Evolutionary conservation across 805 yeast genomes (phyloP), one percentile per base, ranked within the genome.

Genomic region (Hanseniaspora occidentalis): DNA sequence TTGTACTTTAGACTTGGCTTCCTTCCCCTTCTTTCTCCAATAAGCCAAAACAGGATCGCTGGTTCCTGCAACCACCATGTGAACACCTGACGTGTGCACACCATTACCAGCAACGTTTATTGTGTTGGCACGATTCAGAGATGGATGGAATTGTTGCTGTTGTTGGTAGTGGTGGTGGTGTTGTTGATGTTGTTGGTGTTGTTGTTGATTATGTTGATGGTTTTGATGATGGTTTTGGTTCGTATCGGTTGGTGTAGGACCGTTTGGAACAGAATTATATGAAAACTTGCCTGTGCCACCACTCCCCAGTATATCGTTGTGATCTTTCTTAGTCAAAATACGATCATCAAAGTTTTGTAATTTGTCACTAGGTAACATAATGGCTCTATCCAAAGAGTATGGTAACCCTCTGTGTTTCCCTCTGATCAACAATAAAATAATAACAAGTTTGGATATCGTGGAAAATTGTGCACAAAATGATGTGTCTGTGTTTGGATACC

Each of bases 331-430:
- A 8, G 5, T 25, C 5, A 14, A 25, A 25, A 4, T 25, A 13
- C 29, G 29, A 25, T 62, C 66, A 58, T 81, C 92, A 50, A 81
- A 65, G 49, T 66, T 61, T 21, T 71, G 70, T 71, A 80, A 67
- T 45, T 73, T 71, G 13, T 77, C 79, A 40, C 80, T 73, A 6
- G 94, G 89, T 38, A 89, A 58, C 69, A 89, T 78, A 47, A 92
- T 82, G 27, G 98, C 97, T 56, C 98, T 76, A 61, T 92, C 98
- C 43, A 92, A 71, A 0, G 88, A 67, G 55, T 89, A 86, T 1
- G 98, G 98, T 44, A 92, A 67, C 27, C 97, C 97, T 71, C 98
- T 84, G 53, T 88, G 96, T 44, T 96, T 71, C 8, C 98, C 97
- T 64, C 98, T 75, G 35, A 92, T 71, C 82, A 92, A 77, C 80